Base-by-base conservation (phyloP, 2,329 filamentous ascomycete genomes). In the Curvularia hawaiiensis region DNA sequence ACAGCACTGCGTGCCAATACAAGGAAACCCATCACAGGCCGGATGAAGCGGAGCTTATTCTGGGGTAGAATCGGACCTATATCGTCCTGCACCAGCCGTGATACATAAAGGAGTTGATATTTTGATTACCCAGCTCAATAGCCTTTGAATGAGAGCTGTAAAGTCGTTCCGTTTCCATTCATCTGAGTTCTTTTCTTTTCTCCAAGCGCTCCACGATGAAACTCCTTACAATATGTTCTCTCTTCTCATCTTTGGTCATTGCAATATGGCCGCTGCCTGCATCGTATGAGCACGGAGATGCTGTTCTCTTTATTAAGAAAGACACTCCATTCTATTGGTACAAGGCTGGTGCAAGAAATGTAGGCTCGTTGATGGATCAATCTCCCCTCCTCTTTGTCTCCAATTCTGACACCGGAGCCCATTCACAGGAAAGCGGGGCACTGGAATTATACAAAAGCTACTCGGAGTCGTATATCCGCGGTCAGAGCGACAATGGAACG, bases 211-310 rank as follows among this genome's bases (percentile, higher is more conserved):
- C 39, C 38, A 59, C 22, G 5, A 77, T 77, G 75, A 73, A 61
- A 38, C 39, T 51, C n/a, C 26, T 66, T 35, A 4, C 60, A 14
- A 38, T 51, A 2, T 4, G 69, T 20, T 54, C 63, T 44, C 52
- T 71, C 26, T 63, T 73, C 44, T 30, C 63, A 26, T 59, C 64
- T 4, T 57, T 70, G n/a, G 70, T 67, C 8, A 44, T 65, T 3
- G 79, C 79, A 2, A 64, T 81, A 50, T 81, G 79, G 79, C 79
- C 79, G 1, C 64, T 78, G 9, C 79, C 79, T 14, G 58, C 64
- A 9, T 66, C 60, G 1, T 79, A 78, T 51, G 64, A 67, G 10
- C 69, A 72, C 31, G 79, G 79, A 20, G 67, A 78, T 48, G 67
- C 62, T 26, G 73, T 77, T 10, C 55, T 81, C 2, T 81, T 77